Conservation (phyloP, 2,329 filamentous ascomycete species). For the Madurella fahalii region DNA sequence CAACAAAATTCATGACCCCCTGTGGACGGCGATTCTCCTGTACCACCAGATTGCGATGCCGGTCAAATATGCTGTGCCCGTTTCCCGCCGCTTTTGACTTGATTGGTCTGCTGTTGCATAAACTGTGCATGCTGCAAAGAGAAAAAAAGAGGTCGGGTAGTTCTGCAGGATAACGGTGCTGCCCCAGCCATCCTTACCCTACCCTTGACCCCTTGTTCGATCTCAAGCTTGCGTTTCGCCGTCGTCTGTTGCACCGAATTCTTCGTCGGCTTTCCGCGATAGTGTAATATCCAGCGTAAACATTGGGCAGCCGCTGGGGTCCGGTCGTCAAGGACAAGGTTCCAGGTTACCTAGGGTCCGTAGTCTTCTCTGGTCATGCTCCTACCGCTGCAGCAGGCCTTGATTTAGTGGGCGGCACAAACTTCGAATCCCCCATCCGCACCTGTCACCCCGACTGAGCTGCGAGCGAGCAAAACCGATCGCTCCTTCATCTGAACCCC, state of each 20-base stretch:
- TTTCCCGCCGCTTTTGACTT: background rate
- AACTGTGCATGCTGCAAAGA: constrained; percentile 7
- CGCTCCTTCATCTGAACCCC: background rate
- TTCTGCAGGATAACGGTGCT: background rate
- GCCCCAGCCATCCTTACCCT: background rate
- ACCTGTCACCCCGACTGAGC: background rate
- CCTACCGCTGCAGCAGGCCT: background rate
- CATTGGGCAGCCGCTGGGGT: constrained; percentile 1
- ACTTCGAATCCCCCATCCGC: background rate
- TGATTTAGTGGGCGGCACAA: constrained; percentile 8
- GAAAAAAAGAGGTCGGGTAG: background rate
- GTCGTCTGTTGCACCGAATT: background rate
- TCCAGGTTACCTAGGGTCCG: background rate
- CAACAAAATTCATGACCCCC: background rate
- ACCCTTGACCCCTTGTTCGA: background rate
- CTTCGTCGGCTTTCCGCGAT: background rate
- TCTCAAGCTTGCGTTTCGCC: background rate
- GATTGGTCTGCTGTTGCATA: constrained; percentile 1
- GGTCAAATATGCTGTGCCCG: background rate
- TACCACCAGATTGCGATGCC: background rate
- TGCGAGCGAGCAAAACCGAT: background rate
- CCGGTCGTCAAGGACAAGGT: background rate
- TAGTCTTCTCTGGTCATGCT: background rate
- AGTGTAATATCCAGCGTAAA: constrained; percentile 6
- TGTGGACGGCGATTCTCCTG: background rate